A percentile compares a stretch with the other conserved stretches of the same genome.
These are phyloP conservation scores for Aspergillaceae sp. DNA, from an alignment of 2,329 filamentous ascomycete species.

Conservation along the genomic window DNA sequence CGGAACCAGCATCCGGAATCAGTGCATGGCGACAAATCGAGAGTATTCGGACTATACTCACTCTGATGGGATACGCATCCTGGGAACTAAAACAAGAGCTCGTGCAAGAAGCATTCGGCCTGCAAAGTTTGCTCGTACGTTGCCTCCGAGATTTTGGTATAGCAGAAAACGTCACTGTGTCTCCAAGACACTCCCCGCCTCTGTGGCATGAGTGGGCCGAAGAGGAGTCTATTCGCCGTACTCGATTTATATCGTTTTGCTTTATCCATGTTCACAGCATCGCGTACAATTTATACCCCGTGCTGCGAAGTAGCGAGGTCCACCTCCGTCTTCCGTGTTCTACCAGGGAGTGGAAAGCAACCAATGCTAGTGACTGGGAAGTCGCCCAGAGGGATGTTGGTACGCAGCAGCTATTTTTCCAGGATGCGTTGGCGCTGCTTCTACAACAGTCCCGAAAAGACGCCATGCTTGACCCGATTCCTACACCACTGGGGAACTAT, in stretches of 20 bases:
- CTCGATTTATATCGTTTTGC: slow-evolving; percentile 30
- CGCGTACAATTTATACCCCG: slow-evolving; percentile 32
- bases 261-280: slow-evolving; percentile 33
- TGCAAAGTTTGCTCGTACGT: slow-evolving; percentile 23
- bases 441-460: slow-evolving; percentile 21
- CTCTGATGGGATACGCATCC: slow-evolving; percentile 25
- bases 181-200: slow-evolving; percentile 14
- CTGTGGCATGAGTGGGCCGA: slow-evolving; percentile 31
- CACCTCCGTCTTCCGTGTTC: slow-evolving; percentile 31
- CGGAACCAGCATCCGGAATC: slow-evolving; percentile 7
- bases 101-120: slow-evolving; percentile 24
- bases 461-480: slow-evolving; percentile 23
- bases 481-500: slow-evolving; percentile 55
- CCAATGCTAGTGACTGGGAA: slow-evolving; percentile 25
- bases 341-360: slow-evolving; percentile 29
- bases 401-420: slow-evolving; percentile 25
- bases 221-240: slow-evolving; percentile 27
- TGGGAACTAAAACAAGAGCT: slow-evolving; percentile 22
- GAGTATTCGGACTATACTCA: slow-evolving; percentile 22
- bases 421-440: slow-evolving; percentile 25
- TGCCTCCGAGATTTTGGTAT: slow-evolving; percentile 22
- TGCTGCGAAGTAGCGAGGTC: slow-evolving; percentile 30
- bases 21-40: slow-evolving; percentile 19
- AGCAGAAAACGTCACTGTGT: slow-evolving; percentile 16
- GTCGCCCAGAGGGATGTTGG: slow-evolving; percentile 17